phyloP scores from a whole-genome alignment of 192 early-diverging fungal genomes.

The Phlyctochytrium bullatum region DNA sequence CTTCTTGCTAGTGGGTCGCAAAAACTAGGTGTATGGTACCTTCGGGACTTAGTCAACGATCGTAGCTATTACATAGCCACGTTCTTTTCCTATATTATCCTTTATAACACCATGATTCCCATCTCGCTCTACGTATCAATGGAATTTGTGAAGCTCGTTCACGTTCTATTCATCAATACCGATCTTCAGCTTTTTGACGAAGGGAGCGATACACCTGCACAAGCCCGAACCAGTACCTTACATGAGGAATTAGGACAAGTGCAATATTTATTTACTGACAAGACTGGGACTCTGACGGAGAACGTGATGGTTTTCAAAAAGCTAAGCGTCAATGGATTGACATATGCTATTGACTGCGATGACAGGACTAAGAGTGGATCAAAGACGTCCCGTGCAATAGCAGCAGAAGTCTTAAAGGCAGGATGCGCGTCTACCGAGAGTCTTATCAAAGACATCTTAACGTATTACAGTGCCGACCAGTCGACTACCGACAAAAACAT shows the following conservation, averaged over 20 bases:
- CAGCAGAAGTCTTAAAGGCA: conserved; percentile 1
- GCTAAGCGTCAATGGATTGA: conserved; percentile 36
- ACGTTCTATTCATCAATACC: conserved; percentile 74
- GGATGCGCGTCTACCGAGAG: not conserved
- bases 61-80: conserved; percentile 22
- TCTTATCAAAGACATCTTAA: conserved; percentile 4
- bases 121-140: conserved; percentile 87
- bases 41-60: not conserved
- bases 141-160: conserved; percentile 76
- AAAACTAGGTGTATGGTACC: conserved; percentile 16
- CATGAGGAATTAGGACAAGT: conserved; percentile 89
- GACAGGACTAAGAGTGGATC: conserved; percentile 16
- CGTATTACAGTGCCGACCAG: not conserved
- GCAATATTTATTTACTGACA: conserved; percentile 83
- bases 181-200: conserved; percentile 78
- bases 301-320: conserved; percentile 77
- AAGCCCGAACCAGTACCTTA: conserved; percentile 73
- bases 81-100: conserved; percentile 71
- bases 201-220: conserved; percentile 66
- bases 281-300: conserved; percentile 86
- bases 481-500: conserved; percentile 19
- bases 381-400: not conserved
- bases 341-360: conserved; percentile 28
- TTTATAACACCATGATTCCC: conserved; percentile 84
- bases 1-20: not conserved